Base-by-base conservation (phyloP, 768 basidiomycete genomes). In the Rhodotorula diobovata region DNA sequence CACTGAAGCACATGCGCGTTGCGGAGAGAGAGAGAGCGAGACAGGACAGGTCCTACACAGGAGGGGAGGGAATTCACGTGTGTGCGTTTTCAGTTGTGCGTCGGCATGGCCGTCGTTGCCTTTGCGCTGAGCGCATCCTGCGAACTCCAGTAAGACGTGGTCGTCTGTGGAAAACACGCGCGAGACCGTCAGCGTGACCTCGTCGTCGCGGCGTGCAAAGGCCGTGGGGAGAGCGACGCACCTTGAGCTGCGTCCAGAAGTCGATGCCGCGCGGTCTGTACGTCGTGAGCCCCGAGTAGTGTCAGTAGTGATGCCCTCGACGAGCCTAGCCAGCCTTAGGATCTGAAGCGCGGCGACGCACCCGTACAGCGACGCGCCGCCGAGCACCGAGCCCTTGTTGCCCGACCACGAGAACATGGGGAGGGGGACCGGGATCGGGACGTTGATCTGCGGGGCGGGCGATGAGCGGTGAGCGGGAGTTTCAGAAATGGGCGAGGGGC, bases 171-270 rank as follows among this genome's bases (percentile, higher is more conserved):
- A 48, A 4, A 14, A 8, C 30, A 34, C 25, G 30, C 46, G 23
- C 37, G 45, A 32, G n/a, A n/a, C n/a, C 2, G 59, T 65, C 43
- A 56, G 43, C 14, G 0, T 16, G 34, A 14, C 4, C 11, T 16
- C 18, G 45, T 4, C 20, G 20, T 61, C 20, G 58, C 39, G 30
- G 21, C 15, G 53, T 37, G 35, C 21, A 11, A 18, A 7, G n/a
- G n/a, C n/a, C n/a, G n/a, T n/a, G 10, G 37, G 10, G 35, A 35
- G 18, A 34, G 15, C 14, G 59, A 45, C 76, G 67, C 56, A 79
- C 80, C 87, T 96, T 97, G 81, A 92, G 89, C 81, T 93, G 90
- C 7, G 95, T 98, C 80, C 93, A 98, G 83, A 98, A 98, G 80
- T 90, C 90, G 81, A 97, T 85, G 35, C 91, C 94, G 73, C 90